Conservation (phyloP, 805 yeast genomes). For the Danielia oregonensis region DNA sequence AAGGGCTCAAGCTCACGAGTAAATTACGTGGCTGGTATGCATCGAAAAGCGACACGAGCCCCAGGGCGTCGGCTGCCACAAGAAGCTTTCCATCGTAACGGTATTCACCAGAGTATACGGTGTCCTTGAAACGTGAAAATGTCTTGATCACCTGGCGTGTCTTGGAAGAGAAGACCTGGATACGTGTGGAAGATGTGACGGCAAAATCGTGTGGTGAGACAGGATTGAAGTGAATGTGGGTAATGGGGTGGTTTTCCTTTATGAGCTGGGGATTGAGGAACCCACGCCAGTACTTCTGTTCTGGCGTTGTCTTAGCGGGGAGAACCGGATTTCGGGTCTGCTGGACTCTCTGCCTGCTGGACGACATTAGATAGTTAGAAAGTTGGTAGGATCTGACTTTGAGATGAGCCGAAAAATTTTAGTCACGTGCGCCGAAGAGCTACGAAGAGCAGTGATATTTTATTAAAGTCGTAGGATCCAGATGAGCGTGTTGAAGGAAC, state of each 20-base stretch:
- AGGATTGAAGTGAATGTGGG: conserved; percentile 86
- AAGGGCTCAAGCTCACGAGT: conserved; percentile 76
- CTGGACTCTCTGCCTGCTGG: conserved; percentile 60
- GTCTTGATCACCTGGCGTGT: conserved; percentile 89
- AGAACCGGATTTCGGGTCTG: conserved; percentile 69
- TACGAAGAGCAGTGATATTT: no score
- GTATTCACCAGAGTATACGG: conserved; percentile 88
- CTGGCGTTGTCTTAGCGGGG: conserved; percentile 85
- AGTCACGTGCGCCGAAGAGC: conserved; percentile 1
- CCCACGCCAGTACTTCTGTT: conserved; percentile 91
- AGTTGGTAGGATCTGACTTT: background rate
- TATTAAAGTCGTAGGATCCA: no score
- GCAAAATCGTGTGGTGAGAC: conserved; percentile 87
- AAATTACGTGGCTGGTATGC: conserved; percentile 74
- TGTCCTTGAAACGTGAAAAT: conserved; percentile 82
- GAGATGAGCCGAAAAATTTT: conserved; percentile 4
- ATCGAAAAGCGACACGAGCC: conserved; percentile 87
- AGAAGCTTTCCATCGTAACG: conserved; percentile 86
- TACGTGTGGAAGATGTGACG: conserved; percentile 84
- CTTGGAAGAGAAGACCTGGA: conserved; percentile 90
- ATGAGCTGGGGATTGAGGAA: conserved; percentile 81
- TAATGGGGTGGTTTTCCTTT: conserved; percentile 89
- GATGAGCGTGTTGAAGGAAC: no score
- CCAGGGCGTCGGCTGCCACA: conserved; percentile 94
- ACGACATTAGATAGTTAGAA: conserved; percentile 54